Evolutionary conservation across 2,329 filamentous ascomycete species (phyloP), one percentile per base, ranked within the genome.

Genomic region (Domatiomyces globalis): DNA sequence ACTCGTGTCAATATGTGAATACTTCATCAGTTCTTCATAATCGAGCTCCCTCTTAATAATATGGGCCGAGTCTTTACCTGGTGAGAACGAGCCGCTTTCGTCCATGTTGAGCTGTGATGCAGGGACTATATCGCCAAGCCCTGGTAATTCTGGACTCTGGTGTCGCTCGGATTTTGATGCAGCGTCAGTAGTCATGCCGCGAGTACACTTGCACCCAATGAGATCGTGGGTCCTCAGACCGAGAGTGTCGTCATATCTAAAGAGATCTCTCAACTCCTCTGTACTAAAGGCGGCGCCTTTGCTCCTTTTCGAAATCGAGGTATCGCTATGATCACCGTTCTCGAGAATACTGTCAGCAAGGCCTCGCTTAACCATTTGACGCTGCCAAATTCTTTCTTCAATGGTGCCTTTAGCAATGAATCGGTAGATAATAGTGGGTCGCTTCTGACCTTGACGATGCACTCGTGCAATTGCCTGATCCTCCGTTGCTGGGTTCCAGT

Each of bases 401-500:
- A 87, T 69, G 4, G 78, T 80, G 7, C 83, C 83, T 52, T 82
- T 78, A 3, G 83, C 78, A 10, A 87, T 63, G 51, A 87, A 72
- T 5, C 83, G 73, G 60, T 87, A 87, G 53, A 86, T 84, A 51
- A 77, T 78, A 55, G 82, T 84, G 2, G 77, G 77, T 9, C 72
- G 68, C 63, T 81, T 83, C 62, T 87, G 83, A 0, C 83, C 83
- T 58, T 85, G 81, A 47, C 83, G 76, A 62, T 86, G 82, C 46
- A 86, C 83, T 12, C 83, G 78, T 10, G 82, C 83, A 81, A 86
- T 85, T 6, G 83, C 83, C 63, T 87, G 83, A 18, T 83, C 69
- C 60, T 87, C 83, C 0, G 80, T 84, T 0, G 81, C 80, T 1
- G 83, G 83, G 60, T 87, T 87, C 83, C 83, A 87, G 65, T 86